These are phyloP conservation scores for Arachis monticola DNA, from an alignment of 331 rosid genomes.

Conservation along the genomic window DNA sequence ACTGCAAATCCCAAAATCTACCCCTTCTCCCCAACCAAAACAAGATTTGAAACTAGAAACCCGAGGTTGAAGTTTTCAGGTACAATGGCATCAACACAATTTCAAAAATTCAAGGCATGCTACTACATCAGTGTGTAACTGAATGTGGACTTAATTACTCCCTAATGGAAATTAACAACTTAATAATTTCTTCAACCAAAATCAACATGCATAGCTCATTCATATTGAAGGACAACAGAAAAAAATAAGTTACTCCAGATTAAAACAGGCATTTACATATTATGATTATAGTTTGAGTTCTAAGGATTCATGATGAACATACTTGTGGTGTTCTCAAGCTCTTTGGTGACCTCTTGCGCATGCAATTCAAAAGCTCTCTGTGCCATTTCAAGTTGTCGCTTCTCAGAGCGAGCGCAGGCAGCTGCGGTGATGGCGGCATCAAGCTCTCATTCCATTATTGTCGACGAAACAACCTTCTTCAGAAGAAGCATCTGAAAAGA, in stretches of 20 bases:
- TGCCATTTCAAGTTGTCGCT: conserved; percentile 85
- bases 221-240: not conserved
- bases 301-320: conserved; percentile 23
- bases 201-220: not conserved
- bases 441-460: conserved; percentile 57
- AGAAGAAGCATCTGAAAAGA: conserved; percentile 90
- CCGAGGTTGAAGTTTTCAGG: not conserved
- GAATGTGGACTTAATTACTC: too few relatives aligned
- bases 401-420: conserved; percentile 38
- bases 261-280: not conserved
- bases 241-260: not conserved
- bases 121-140: too few relatives aligned
- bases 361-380: conserved; percentile 83
- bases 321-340: conserved; percentile 98
- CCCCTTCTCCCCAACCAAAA: conserved; percentile 6
- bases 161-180: not conserved
- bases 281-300: not conserved
- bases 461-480: conserved; percentile 88
- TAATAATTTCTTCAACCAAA: not conserved
- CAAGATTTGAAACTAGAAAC: conserved; percentile 8
- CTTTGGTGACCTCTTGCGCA: conserved; percentile 74
- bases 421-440: conserved; percentile 82
- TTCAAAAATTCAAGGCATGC: too few relatives aligned
- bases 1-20: not conserved
- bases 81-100: too few relatives aligned